Evolutionary conservation across 768 basidiomycete genomes (phyloP), one percentile per base, ranked within the genome.

Genomic region (Austroboletus festivus): DNA sequence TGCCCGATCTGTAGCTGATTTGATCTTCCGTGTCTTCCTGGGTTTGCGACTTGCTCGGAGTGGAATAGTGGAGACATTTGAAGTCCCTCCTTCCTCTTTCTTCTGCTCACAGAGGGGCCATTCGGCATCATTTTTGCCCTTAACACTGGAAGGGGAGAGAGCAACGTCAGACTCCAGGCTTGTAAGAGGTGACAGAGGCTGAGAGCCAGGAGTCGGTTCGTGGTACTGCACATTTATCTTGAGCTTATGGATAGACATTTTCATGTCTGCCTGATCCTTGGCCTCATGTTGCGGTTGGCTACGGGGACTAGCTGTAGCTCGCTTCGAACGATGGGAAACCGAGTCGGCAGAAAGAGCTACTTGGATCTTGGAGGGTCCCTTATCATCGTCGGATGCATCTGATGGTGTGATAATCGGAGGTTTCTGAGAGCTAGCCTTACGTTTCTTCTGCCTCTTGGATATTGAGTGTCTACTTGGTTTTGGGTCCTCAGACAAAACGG

Each of bases 321-420:
- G 52, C 30, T 57, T 60, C 21, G 52, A 35, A 20, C 42, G 52
- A 40, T 50, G 53, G 20, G 46, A 43, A 13, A 45, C 3, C 13
- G 53, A 31, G 13, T 38, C 41, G 12, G 43, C 38, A 18, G 35
- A 26, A 19, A 46, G 24, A 19, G 30, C 41, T 12, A 12, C 19
- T 41, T 15, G 44, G 37, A 37, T 19, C 35, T 44, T 16, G 38
- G 53, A n/a, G 4, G 41, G 20, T 19, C n/a, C 38, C 23, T 46
- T 44, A 35, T 59, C 62, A n/a, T 62, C 55, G 39, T 50, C 61
- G n/a, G 55, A 58, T n/a, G 37, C 46, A 51, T 58, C 55, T 20
- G 63, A 55, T 19, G 54, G 48, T 26, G 58, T 35, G 21, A 56
- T 44, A 15, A 48, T 35, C 0, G 52, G 22, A 19, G 58, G 50